phyloP scores from a whole-genome alignment of 1,284 basidiomycete genomes.

The Ustilago xerochloae region DNA sequence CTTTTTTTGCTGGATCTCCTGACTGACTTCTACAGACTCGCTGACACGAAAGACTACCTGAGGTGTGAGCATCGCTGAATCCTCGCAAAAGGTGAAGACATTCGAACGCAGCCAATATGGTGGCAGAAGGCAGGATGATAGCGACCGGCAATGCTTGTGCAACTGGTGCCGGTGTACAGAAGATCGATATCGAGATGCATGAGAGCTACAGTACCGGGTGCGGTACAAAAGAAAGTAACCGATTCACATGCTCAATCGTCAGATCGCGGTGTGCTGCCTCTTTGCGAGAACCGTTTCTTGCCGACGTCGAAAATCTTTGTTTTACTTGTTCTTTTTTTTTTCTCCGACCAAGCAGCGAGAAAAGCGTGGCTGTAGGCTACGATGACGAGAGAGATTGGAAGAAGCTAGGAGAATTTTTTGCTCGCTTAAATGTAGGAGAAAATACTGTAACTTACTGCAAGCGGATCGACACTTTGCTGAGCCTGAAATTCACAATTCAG shows the following conservation, averaged over 20 bases:
- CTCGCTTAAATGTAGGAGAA: slow-evolving; percentile 12
- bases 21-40: no score
- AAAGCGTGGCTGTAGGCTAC: neutral
- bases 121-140: neutral
- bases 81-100: neutral
- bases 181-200: slow-evolving; percentile 17
- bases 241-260: slow-evolving; percentile 29
- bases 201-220: neutral
- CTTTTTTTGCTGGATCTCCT: no score
- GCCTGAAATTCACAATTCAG: neutral
- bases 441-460: slow-evolving; percentile 15
- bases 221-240: neutral
- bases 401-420: slow-evolving; percentile 16
- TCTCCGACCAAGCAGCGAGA: slow-evolving; percentile 5
- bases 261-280: neutral
- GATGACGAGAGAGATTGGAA: slow-evolving; percentile 18
- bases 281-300: neutral
- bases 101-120: neutral
- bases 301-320: slow-evolving; percentile 3
- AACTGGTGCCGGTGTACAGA: slow-evolving; percentile 2
- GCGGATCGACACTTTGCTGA: slow-evolving; percentile 22
- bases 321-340: slow-evolving; percentile 12
- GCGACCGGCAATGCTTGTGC: slow-evolving; percentile 12
- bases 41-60: no score
- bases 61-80: no score